Conservation (phyloP, 2,329 filamentous ascomycete species). For the Colletotrichum zoysiae region DNA sequence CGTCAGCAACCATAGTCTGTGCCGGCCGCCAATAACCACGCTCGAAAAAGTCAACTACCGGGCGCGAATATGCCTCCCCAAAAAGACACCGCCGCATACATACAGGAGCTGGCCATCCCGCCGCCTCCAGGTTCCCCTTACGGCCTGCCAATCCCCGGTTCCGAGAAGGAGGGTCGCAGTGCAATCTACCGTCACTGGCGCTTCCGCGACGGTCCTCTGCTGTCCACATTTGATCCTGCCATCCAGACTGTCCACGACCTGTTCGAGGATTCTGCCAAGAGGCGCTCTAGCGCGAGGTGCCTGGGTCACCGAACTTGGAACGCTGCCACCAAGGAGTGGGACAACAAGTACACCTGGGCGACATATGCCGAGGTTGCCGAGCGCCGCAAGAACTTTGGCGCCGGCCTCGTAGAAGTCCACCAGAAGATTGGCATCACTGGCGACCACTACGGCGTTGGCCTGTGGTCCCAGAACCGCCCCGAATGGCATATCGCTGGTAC, state of each 20-base stretch:
- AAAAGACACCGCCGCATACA: slow-evolving; percentile 54
- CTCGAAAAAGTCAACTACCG: background rate
- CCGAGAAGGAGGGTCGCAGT: slow-evolving; percentile 78
- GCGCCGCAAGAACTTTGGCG: slow-evolving; percentile 86
- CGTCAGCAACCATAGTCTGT: slow-evolving; percentile 19
- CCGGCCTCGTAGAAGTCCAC: slow-evolving; percentile 86
- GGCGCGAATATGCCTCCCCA: slow-evolving; percentile 48
- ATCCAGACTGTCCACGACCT: slow-evolving; percentile 82
- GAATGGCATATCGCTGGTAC: slow-evolving; percentile 88
- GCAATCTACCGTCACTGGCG: slow-evolving; percentile 87
- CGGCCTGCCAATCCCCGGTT: slow-evolving; percentile 81
- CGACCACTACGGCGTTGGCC: slow-evolving; percentile 79
- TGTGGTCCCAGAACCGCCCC: slow-evolving; percentile 88
- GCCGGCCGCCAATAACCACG: slow-evolving; percentile 1
- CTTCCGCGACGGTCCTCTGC: slow-evolving; percentile 76
- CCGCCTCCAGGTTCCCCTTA: slow-evolving; percentile 84
- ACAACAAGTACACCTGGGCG: slow-evolving; percentile 83
- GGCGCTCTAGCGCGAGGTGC: slow-evolving; percentile 76
- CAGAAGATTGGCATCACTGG: slow-evolving; percentile 73
- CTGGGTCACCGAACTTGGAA: slow-evolving; percentile 88
- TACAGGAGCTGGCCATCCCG: slow-evolving; percentile 67
- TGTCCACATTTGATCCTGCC: slow-evolving; percentile 79
- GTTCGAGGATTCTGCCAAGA: slow-evolving; percentile 77
- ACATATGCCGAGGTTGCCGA: slow-evolving; percentile 84
- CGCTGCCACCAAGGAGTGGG: slow-evolving; percentile 76